Evolutionary conservation across 2,329 filamentous ascomycete genomes (phyloP), one percentile per base, ranked within the genome.

Genomic region (Cercospora sp.): DNA sequence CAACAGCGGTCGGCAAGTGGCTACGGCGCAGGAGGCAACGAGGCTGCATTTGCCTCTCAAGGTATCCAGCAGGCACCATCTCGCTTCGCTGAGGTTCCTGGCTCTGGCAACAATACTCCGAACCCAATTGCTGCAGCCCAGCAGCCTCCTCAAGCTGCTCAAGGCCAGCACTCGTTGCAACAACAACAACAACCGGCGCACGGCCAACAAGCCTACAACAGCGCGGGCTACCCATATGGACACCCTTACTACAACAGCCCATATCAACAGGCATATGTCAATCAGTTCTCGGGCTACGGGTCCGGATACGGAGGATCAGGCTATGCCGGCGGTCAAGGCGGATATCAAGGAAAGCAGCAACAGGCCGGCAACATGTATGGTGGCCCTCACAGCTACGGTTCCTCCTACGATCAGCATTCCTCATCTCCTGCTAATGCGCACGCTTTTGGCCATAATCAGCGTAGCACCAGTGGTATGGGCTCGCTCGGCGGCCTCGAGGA

Each of bases 91-190:
- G 93, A 96, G 65, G 86, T 87, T 69, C 91, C 93, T 76, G 93
- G 90, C 82, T 97, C 93, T 78, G 94, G 93, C 55, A 91, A 95
- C 79, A 94, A 91, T 75, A 97, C 94, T 2, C 94, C 94, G 39
- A 95, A 96, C 82, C 93, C 94, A 30, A 85, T 90, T 48, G 79
- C 87, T 68, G 85, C 85, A 67, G 83, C 80, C 63, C 85, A 86
- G 67, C 82, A 81, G 20, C 67, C 69, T 18, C 71, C 72, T 6
- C 65, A 69, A 60, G 83, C 86, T 69, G 85, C 85, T 60, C 79
- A 80, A 68, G 67, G 72, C 30, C 74, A 76, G 64, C 62, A 64
- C 48, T 57, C 62, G 18, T 55, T 64, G 31, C 72, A 73, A 63
- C 72, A 75, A 63, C 68, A 75, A 26, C 23, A 26, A 63, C 76